Evolutionary conservation across 108 stramenopile species (phyloP).

Genomic region (Cyclotella cryptica): DNA sequence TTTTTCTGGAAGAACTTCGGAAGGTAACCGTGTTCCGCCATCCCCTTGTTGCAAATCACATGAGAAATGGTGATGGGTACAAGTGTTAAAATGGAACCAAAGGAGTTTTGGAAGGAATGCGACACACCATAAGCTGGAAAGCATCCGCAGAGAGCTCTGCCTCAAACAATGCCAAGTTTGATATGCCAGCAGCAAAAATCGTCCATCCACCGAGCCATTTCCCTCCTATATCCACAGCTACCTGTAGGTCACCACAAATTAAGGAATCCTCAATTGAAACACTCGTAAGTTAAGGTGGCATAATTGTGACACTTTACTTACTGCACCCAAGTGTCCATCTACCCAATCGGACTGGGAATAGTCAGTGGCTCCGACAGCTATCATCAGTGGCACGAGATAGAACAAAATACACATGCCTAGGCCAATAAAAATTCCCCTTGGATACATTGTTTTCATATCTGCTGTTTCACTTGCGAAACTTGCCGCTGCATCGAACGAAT

Average conservation of each 20-base stretch:
- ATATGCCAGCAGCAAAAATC: conserved; percentile 89
- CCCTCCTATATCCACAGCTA: conserved; percentile 79
- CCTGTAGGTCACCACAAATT: background rate
- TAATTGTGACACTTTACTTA: too few relatives aligned
- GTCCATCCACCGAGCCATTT: conserved; percentile 94
- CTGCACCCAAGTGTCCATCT: conserved; percentile 85
- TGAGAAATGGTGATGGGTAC: too few relatives aligned
- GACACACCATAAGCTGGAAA: conserved; percentile 79
- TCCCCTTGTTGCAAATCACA: background rate
- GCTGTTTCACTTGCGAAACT: conserved; percentile 90
- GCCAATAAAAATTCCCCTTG: conserved; percentile 76
- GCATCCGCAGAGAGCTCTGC: conserved; percentile 94
- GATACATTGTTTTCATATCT: conserved; percentile 73
- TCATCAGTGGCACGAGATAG: conserved; percentile 85
- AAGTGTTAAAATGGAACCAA: too few relatives aligned
- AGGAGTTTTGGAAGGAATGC: too few relatives aligned
- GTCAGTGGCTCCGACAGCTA: conserved; percentile 76
- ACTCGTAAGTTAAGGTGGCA: too few relatives aligned
- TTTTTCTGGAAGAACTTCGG: conserved; percentile 72
- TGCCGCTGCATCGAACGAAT: conserved; percentile 89
- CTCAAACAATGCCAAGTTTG: conserved; percentile 91
- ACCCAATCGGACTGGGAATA: conserved; percentile 71
- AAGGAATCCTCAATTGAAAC: too few relatives aligned
- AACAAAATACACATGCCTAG: conserved; percentile 69
- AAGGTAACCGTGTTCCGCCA: conserved; percentile 79